Evolutionary conservation across 306 rosid species (phyloP), one percentile per base, ranked within the genome.

Genomic region (Rosa lucieae): DNA sequence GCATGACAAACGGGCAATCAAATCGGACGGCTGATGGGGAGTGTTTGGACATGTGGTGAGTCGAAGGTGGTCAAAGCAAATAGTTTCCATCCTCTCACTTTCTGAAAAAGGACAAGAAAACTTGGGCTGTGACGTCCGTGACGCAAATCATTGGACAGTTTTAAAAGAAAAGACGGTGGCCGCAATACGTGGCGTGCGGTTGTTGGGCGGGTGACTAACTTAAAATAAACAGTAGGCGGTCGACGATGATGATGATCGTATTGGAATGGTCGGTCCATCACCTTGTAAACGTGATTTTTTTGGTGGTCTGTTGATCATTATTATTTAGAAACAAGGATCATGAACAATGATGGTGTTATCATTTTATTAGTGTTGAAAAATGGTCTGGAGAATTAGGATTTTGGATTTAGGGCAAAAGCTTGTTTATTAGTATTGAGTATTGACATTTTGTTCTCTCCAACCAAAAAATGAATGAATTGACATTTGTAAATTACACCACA

Each of bases 251-350:
- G 10, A 53, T 1, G 29, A 5, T 39, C 72, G 39, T 17, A 32
- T 17, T 67, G 71, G 37, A 32, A 32, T 32, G 37, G 71, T 62
- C 46, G 71, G 71, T 44, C 26, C 26, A 10, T 75, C 71, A 74
- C 46, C 67, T 62, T 67, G n/a, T 18, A 76, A 76, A 47, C 72
- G 72, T 76, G 79, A 47, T 18, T 15, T 61, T 59, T 75, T 29
- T 32, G 37, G 58, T 75, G 78, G 46, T 44, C 69, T 6, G 0
- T 49, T 29, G 4, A 32, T 49, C 53, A 65, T 72, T 20, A 6
- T 3, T 4, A 56, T 56, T 56, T 18, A 6, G 9, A 18, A 20
- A 20, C 29, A 18, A 23, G 23, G 48, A 67, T 18, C 68, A 62
- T 12, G 69, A 32, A 13, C 69, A 32, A 61, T 1, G 40, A 26